phyloP scores from a whole-genome alignment of 805 yeast species.

The Lipomyces anomalus region DNA sequence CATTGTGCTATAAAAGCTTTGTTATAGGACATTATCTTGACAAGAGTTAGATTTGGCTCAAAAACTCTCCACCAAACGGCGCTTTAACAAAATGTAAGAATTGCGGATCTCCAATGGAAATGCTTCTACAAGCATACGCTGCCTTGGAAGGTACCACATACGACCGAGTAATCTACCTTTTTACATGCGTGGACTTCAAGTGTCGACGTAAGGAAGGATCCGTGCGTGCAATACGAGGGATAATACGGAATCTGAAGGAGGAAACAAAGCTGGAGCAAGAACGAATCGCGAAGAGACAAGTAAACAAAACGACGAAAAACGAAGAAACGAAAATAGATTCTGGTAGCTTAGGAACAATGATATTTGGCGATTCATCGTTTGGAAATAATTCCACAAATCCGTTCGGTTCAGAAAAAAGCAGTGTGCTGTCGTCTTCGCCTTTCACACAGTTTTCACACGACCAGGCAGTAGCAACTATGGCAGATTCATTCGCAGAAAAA shows the following conservation, averaged over 20 bases:
- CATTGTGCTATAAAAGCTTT: background rate
- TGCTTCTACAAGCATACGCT: constrained; percentile 74
- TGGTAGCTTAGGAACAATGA: constrained; percentile 26
- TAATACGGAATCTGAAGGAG: constrained; percentile 52
- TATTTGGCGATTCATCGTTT: no score
- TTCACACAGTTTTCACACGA: no score
- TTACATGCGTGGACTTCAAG: constrained; percentile 57
- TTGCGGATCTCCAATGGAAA: constrained; percentile 58
- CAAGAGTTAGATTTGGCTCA: constrained; percentile 53
- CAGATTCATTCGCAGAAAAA: no score
- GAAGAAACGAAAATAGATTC: constrained; percentile 42
- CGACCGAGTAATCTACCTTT: constrained; percentile 76
- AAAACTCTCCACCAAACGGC: constrained; percentile 50
- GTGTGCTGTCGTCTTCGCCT: no score
- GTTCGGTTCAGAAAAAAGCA: no score
- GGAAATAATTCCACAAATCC: no score
- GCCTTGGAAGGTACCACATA: constrained; percentile 67
- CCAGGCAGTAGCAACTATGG: no score
- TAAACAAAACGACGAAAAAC: constrained; percentile 39
- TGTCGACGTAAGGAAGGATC: constrained; percentile 71
- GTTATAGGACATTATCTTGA: background rate
- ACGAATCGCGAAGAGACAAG: constrained; percentile 34
- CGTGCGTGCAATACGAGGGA: constrained; percentile 70
- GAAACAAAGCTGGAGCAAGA: constrained; percentile 28
- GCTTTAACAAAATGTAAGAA: constrained; percentile 55